Conservation (phyloP, 768 basidiomycete species). For the Lentinula aciculospora region DNA sequence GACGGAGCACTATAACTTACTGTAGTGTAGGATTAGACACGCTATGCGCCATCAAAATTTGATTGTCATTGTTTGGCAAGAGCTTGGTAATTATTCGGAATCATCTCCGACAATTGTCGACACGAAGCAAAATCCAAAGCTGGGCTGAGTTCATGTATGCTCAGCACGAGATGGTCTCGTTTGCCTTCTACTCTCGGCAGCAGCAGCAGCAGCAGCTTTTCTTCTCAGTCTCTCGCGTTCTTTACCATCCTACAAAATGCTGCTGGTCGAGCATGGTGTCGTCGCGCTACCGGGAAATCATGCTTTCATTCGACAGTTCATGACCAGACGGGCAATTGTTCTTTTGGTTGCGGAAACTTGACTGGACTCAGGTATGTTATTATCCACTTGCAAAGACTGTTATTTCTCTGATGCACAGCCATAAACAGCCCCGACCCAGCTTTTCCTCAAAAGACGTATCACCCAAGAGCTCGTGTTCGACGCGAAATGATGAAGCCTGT, state of each 20-base stretch:
- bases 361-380: constrained; percentile 9
- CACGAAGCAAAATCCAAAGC: neutral
- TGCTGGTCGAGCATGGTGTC: constrained; percentile 15
- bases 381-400: neutral
- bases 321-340: neutral
- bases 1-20: too few relatives aligned
- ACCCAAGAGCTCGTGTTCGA: neutral
- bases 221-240: constrained; percentile 19
- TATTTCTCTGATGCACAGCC: neutral
- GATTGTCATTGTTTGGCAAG: neutral
- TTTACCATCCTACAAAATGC: constrained; percentile 6
- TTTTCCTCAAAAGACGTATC: neutral
- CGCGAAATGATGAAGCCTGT: neutral
- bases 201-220: neutral
- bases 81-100: neutral
- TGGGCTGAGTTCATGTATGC: constrained; percentile 39
- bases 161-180: constrained; percentile 16
- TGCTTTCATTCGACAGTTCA: neutral
- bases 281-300: constrained; percentile 38
- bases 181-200: constrained; percentile 1
- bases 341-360: constrained; percentile 15
- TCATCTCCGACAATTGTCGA: too few relatives aligned
- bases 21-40: too few relatives aligned
- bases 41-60: too few relatives aligned
- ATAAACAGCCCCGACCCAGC: neutral